Evolutionary conservation across 495 filamentous ascomycete species (phyloP).

Genomic region (Daldinia caldariorum): DNA sequence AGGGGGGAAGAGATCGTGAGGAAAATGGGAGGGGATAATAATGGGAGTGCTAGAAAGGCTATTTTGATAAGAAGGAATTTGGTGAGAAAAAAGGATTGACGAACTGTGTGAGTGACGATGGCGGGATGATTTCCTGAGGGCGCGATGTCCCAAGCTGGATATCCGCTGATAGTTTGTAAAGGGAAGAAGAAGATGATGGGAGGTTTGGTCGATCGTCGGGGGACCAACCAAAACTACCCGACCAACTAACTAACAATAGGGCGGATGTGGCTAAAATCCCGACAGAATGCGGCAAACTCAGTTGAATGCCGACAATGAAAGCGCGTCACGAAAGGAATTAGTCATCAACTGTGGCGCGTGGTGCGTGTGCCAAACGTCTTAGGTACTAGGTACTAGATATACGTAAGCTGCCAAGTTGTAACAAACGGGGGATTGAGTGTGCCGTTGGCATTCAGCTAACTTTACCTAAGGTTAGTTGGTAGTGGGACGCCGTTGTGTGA

Average conservation of each 20-base stretch:
- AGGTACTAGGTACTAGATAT: too few species aligned
- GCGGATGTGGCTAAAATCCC: constrained; percentile 5
- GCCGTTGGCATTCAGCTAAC: too few species aligned
- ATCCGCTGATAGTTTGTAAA: constrained; percentile 39
- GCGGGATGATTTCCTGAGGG: constrained; percentile 38
- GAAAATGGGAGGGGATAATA: constrained; percentile 41
- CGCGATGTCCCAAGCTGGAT: constrained; percentile 46
- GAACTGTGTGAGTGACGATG: constrained; percentile 51
- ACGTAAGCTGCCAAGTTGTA: background rate
- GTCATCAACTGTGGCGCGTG: background rate
- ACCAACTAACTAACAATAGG: background rate
- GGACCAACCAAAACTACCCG: constrained; percentile 4
- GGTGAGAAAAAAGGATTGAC: constrained; percentile 50
- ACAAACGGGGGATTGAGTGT: background rate
- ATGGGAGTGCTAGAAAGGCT: constrained; percentile 28
- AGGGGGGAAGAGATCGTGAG: constrained; percentile 39
- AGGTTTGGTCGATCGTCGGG: constrained; percentile 6
- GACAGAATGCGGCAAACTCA: background rate
- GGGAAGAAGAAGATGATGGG: constrained; percentile 8
- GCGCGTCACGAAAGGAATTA: background rate
- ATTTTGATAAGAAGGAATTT: constrained; percentile 35
- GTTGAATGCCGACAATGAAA: background rate
- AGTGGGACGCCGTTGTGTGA: background rate
- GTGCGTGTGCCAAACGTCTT: background rate
- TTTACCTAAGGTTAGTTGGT: too few species aligned